phyloP scores from a whole-genome alignment of 2,329 filamentous ascomycete species.

The Stagonosporopsis cucurbitacearum region DNA sequence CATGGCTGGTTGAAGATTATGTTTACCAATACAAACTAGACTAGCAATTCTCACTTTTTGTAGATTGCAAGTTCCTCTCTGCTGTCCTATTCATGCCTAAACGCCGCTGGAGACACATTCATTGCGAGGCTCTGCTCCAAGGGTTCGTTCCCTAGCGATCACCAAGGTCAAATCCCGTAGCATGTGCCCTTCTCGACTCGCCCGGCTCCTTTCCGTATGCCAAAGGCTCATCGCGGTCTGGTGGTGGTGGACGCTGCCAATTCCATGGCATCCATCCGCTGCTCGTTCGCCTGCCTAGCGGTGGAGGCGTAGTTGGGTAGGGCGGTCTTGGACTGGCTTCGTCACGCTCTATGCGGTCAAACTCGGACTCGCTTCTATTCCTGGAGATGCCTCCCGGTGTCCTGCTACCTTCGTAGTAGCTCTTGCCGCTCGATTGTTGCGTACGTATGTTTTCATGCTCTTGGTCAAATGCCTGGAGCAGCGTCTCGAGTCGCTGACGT shows the following conservation, averaged over 20 bases:
- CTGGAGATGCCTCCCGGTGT: conserved; percentile 64
- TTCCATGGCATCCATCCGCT: conserved; percentile 60
- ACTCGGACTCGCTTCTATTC: conserved; percentile 85
- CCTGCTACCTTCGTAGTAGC: conserved; percentile 50
- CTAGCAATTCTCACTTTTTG: conserved; percentile 11
- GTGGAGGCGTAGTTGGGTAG: conserved; percentile 44
- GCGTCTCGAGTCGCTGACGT: conserved; percentile 74
- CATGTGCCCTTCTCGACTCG: conserved; percentile 31
- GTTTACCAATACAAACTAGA: neutral
- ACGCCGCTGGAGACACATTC: conserved; percentile 20
- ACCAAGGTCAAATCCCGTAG: conserved; percentile 42
- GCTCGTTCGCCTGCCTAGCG: conserved; percentile 40
- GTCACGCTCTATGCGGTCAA: conserved; percentile 80
- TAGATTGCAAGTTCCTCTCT: conserved; percentile 6
- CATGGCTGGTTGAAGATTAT: neutral
- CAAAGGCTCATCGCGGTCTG: conserved; percentile 39
- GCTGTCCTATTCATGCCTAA: neutral
- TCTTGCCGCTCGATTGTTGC: conserved; percentile 51
- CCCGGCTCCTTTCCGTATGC: conserved; percentile 44
- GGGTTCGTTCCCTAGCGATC: conserved; percentile 35
- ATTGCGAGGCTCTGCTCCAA: conserved; percentile 9
- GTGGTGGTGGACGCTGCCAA: conserved; percentile 46
- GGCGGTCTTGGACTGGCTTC: conserved; percentile 60
- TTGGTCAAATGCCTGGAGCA: conserved; percentile 78
- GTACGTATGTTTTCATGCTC: conserved; percentile 70